Percentiles rank a stretch among this genome's conserved stretches.
Evolutionary conservation across 768 basidiomycete genomes (phyloP).

Genomic region (Sistotremastrum suecicum): DNA sequence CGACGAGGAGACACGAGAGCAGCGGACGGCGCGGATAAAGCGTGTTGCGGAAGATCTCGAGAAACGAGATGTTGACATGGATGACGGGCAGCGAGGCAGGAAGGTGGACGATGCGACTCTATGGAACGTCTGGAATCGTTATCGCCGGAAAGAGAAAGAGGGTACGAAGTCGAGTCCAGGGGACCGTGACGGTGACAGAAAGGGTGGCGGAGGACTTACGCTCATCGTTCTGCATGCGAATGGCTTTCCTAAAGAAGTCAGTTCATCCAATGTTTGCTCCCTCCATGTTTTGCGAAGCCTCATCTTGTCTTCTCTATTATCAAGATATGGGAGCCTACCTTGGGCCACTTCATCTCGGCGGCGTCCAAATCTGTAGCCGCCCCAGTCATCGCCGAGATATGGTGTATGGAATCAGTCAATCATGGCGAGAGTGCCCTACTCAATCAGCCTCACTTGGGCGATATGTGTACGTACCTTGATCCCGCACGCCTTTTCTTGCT

Average conservation of each 20-base stretch:
- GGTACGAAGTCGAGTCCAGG: constrained; percentile 3
- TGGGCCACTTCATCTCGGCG: constrained; percentile 37
- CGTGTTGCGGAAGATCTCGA: constrained; percentile 19
- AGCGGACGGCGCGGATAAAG: constrained; percentile 11
- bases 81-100: constrained; percentile 10
- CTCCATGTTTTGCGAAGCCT: background rate
- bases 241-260: constrained; percentile 77
- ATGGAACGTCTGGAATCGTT: constrained; percentile 66
- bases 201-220: constrained; percentile 36
- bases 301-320: background rate
- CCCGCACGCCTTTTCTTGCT: background rate
- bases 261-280: constrained; percentile 7
- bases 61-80: constrained; percentile 14
- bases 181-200: constrained; percentile 6
- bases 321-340: constrained; percentile 69
- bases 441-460: constrained; percentile 42
- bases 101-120: constrained; percentile 23
- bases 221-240: constrained; percentile 74
- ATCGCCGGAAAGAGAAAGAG: constrained; percentile 24
- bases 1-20: constrained; percentile 23
- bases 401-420: constrained; percentile 72
- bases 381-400: constrained; percentile 48
- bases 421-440: constrained; percentile 76
- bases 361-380: constrained; percentile 13
- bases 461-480: constrained; percentile 34